phyloP scores from a whole-genome alignment of 768 basidiomycete species.

The Pisolithus microcarpus region DNA sequence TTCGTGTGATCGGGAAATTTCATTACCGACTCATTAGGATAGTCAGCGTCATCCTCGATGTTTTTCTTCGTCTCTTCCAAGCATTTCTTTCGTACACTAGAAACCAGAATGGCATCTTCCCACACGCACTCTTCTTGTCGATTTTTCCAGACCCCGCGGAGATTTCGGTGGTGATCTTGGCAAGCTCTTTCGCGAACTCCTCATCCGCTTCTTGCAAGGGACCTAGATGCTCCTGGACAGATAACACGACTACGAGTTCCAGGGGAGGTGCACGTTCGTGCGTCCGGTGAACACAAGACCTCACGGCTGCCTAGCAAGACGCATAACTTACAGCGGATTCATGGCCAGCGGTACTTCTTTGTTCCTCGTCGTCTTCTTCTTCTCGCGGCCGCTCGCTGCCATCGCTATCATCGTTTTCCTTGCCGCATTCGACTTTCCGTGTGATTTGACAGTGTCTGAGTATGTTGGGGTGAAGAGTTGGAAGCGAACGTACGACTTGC shows the following conservation, averaged over 20 bases:
- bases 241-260: constrained; percentile 69
- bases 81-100: constrained; percentile 58
- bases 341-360: constrained; percentile 30
- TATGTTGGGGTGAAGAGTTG: constrained; percentile 9
- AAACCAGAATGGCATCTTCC: constrained; percentile 78
- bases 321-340: constrained; percentile 47
- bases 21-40: constrained; percentile 47
- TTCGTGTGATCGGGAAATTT: constrained; percentile 90
- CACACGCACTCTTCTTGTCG: constrained; percentile 88
- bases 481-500: constrained; percentile 39
- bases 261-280: constrained; percentile 75
- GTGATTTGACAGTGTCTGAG: constrained; percentile 21
- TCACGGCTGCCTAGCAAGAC: not conserved
- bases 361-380: constrained; percentile 59
- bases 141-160: constrained; percentile 77
- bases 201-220: constrained; percentile 82
- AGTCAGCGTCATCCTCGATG: constrained; percentile 30
- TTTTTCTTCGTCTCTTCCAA: constrained; percentile 53
- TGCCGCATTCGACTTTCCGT: constrained; percentile 34
- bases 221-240: constrained; percentile 66
- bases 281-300: constrained; percentile 20
- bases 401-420: constrained; percentile 45
- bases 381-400: constrained; percentile 34
- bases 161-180: constrained; percentile 88
- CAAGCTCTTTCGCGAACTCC: constrained; percentile 92